Conservation (phyloP, 2,329 filamentous ascomycete genomes). For the Chaetothyriales sp. region DNA sequence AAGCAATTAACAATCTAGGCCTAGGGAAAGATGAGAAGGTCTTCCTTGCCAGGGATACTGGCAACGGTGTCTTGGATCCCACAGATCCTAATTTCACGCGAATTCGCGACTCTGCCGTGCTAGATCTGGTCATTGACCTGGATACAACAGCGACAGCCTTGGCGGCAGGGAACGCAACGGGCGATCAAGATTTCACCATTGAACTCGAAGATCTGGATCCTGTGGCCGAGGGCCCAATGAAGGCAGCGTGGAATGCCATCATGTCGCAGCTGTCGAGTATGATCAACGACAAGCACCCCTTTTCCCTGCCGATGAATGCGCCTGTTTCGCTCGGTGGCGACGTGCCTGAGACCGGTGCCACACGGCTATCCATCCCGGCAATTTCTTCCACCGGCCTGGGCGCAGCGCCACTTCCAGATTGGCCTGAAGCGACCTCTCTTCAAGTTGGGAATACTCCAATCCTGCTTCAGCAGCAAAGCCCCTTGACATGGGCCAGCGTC, state of each 20-base stretch:
- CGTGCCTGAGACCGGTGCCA: background rate
- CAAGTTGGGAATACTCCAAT: slow-evolving; percentile 20
- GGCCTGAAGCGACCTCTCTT: slow-evolving; percentile 32
- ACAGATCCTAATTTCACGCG: slow-evolving; percentile 75
- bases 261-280: slow-evolving; percentile 17
- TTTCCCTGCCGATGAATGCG: slow-evolving; percentile 1
- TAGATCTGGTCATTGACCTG: slow-evolving; percentile 60
- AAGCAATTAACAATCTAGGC: slow-evolving; percentile 64
- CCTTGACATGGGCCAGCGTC: slow-evolving; percentile 55
- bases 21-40: slow-evolving; percentile 81
- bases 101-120: slow-evolving; percentile 55
- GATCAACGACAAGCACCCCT: slow-evolving; percentile 8
- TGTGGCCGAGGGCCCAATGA: slow-evolving; percentile 11
- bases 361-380: slow-evolving; percentile 27
- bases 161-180: background rate
- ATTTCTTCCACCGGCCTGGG: slow-evolving; percentile 37
- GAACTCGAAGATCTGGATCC: slow-evolving; percentile 7
- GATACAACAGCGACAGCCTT: background rate
- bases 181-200: slow-evolving; percentile 2
- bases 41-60: slow-evolving; percentile 61
- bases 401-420: slow-evolving; percentile 56
- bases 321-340: background rate
- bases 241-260: slow-evolving; percentile 17
- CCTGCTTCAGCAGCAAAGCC: slow-evolving; percentile 11
- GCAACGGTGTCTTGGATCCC: slow-evolving; percentile 49